Evolutionary conservation across 2,329 filamentous ascomycete species (phyloP), one percentile per base, ranked within the genome.

Genomic region (Cryphonectria carpinicola): DNA sequence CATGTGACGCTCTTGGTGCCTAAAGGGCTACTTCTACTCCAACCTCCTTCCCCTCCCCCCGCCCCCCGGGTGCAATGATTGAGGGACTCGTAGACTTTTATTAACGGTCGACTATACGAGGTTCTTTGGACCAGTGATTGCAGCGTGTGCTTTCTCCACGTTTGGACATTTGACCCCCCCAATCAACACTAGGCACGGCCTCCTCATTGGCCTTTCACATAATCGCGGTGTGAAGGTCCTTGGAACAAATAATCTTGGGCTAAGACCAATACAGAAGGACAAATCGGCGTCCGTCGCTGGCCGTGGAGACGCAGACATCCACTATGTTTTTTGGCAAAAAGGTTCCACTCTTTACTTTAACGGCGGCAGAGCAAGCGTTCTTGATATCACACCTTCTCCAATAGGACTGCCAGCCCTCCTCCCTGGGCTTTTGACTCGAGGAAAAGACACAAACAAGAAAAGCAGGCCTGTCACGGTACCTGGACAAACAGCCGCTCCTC

Each of bases 341-440:
- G 32, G n/a, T 43, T 3, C 64, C 64, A 61, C 32, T 39, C 17
- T 49, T 19, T 19, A 32, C 32, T 32, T 32, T 10, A 35, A 49
- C 46, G 28, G 46, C 64, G 28, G 62, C 25, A 65, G 28, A 25
- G 39, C 52, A 67, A 28, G 22, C 46, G 46, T 49, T 25, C 19
- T 61, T 3, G 65, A 46, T 28, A 58, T 69, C 28, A 14, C 49
- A 66, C 67, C 67, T 66, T 66, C 67, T 69, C 54, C 62, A 69
- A 65, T 54, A 22, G 52, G 65, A 14, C 5, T 17, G 52, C 13
- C 52, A 32, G 7, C 46, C 46, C 46, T 43, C 41, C 13, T 43
- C 41, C 13, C 41, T 43, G 41, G 41, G 13, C 3, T 17, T 8
- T 43, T 43, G 41, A 43, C 41, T 43, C 41, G 41, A 43, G 14